These are phyloP conservation scores for Colletotrichum tropicicola DNA, from an alignment of 2,329 filamentous ascomycete genomes.

Conservation along the genomic window DNA sequence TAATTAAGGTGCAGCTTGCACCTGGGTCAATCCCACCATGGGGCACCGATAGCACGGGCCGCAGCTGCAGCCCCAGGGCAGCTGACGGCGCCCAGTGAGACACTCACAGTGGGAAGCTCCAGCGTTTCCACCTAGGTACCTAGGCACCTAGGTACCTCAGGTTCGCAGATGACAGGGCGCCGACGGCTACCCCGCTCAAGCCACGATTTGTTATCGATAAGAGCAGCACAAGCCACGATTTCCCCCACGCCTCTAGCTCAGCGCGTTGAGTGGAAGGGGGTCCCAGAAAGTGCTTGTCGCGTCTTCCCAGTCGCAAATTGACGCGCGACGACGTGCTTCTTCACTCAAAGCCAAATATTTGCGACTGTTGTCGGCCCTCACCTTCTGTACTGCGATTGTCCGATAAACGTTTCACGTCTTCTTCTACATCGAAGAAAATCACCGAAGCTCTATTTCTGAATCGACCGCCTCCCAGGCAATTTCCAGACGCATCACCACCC, in stretches of 20 bases:
- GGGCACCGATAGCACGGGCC: background rate
- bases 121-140: too few relatives aligned
- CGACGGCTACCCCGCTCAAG: conserved; percentile 3
- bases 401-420: background rate
- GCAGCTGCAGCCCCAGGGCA: background rate
- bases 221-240: background rate
- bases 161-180: too few relatives aligned
- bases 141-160: too few relatives aligned
- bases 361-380: background rate
- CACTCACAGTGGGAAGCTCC: background rate
- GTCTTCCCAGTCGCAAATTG: conserved; percentile 19
- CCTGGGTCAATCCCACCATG: background rate
- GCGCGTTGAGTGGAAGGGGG: conserved; percentile 26
- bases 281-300: conserved; percentile 22
- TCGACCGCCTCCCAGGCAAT: background rate
- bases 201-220: conserved; percentile 18
- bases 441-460: too few relatives aligned
- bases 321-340: conserved; percentile 5
- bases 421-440: background rate
- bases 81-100: conserved; percentile 16
- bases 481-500: too few relatives aligned
- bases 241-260: background rate
- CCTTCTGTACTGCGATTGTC: too few relatives aligned
- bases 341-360: background rate
- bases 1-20: too few relatives aligned